Conservation (phyloP, 2,329 filamentous ascomycete genomes). For the Monosporascus sp. region DNA sequence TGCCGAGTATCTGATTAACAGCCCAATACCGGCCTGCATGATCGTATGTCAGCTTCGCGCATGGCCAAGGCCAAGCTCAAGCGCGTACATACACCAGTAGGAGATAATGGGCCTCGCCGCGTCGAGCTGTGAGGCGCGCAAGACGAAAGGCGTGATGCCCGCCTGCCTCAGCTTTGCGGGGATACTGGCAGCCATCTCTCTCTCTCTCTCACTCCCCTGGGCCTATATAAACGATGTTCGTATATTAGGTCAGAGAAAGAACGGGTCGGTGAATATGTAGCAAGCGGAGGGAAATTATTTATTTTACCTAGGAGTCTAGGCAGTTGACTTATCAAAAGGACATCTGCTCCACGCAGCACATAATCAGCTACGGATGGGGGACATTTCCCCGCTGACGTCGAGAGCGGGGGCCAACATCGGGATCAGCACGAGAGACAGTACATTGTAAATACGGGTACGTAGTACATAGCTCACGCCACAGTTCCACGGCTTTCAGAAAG, state of each 20-base stretch:
- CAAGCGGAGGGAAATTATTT: not conserved
- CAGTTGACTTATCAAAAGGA: not conserved
- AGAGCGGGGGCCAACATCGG: not conserved
- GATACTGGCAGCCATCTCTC: constrained; percentile 63
- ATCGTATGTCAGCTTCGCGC: constrained; percentile 6
- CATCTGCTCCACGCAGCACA: too few relatives aligned
- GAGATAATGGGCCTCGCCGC: constrained; percentile 79
- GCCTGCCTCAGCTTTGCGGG: constrained; percentile 70
- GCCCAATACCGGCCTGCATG: constrained; percentile 78
- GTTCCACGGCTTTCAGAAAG: not conserved
- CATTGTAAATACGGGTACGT: too few relatives aligned
- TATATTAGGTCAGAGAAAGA: not conserved
- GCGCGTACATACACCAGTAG: constrained; percentile 79
- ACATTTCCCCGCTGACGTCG: not conserved
- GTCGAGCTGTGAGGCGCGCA: constrained; percentile 79
- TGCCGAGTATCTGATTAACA: constrained; percentile 82
- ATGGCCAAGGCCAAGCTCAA: constrained; percentile 3
- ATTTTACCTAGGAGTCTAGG: not conserved
- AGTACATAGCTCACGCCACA: constrained; percentile 21
- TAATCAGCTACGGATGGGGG: too few relatives aligned
- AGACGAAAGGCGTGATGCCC: constrained; percentile 79
- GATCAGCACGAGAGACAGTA: not conserved
- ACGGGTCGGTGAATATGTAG: not conserved
- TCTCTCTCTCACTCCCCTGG: too few relatives aligned
- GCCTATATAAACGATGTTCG: too few relatives aligned